Base-by-base conservation (phyloP, 164 flowering plant species). In the Dillenia turbinata region DNA sequence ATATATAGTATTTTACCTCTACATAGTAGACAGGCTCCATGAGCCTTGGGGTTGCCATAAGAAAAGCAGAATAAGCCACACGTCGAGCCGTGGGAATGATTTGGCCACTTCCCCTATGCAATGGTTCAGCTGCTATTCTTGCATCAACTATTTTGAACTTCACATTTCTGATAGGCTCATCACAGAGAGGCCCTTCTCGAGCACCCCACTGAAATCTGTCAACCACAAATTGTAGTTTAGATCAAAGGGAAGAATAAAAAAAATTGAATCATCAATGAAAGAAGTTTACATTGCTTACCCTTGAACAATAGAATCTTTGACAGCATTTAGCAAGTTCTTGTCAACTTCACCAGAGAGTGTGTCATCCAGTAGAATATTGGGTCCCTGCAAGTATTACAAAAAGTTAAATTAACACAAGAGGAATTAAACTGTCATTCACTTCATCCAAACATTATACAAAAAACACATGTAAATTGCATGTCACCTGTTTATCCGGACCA, bases 181-280 rank as follows among this genome's bases (percentile, higher is more conserved):
- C 99, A 74, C 99, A 92, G 15, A 92, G 92, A 10, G 98, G 99
- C 46, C 98, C 99, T 78, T 95, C 99, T 63, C 97, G 79, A 51
- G 99, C 98, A 63, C 97, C 99, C 99, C 99, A 95, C 57, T 95
- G 99, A 66, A 95, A 95, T 69, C 99, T 92, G 83, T 40, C 48
- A 53, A 61, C 8, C n/a, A 60, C 5, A 53, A 12, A 12, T 54
- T 22, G 51, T 9, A 44, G 40, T 59, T 12, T 33, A 33, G 40
- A 33, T 6, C 40, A 33, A 33, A 5, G 40, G 40, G 54, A 50
- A 57, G n/a, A 49, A 16, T 48, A 15, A 13, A 15, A 16, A 10
- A 44, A 59, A 19, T 19, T 12, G 12, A 26, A 52, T 12, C 55
- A 9, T 10, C 49, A 14, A 14, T 8, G 50, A 44, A 62, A 12